Conservation (phyloP, 1,284 basidiomycete genomes). For the Leccinum pachyderme region DNA sequence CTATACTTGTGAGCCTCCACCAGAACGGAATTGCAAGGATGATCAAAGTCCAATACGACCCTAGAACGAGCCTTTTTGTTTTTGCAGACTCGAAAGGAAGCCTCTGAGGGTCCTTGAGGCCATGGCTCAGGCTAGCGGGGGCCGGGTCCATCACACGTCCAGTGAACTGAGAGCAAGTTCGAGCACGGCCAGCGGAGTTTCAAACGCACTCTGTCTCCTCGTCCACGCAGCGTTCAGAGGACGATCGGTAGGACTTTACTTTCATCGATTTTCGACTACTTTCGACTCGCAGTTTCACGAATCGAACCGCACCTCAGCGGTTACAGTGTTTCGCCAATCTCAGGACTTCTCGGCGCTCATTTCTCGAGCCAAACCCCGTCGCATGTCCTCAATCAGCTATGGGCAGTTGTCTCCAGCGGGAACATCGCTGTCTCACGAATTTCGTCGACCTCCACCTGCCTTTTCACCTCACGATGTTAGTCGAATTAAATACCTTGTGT, state of each 20-base stretch:
- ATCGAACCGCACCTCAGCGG: slow-evolving; percentile 4
- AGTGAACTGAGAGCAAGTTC: slow-evolving; percentile 1
- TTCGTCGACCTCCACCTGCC: slow-evolving; percentile 27
- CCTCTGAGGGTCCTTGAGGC: slow-evolving; percentile 46
- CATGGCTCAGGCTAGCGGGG: slow-evolving; percentile 21
- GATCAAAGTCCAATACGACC: slow-evolving; percentile 75
- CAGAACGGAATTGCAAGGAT: slow-evolving; percentile 78
- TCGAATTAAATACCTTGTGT: slow-evolving; percentile 24
- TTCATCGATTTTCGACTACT: background rate
- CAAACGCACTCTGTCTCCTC: slow-evolving; percentile 27
- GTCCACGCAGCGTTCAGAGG: slow-evolving; percentile 11
- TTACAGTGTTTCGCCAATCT: slow-evolving; percentile 1
- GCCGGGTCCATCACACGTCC: slow-evolving; percentile 20
- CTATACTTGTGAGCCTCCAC: slow-evolving; percentile 87
- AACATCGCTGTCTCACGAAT: slow-evolving; percentile 27
- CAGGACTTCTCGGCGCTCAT: slow-evolving; percentile 8
- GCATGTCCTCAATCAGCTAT: slow-evolving; percentile 30
- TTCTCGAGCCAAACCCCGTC: slow-evolving; percentile 7
- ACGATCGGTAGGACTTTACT: slow-evolving; percentile 7
- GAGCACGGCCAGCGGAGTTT: slow-evolving; percentile 30
- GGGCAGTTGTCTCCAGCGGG: slow-evolving; percentile 28
- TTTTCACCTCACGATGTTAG: slow-evolving; percentile 34
- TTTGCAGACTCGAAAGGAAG: slow-evolving; percentile 51
- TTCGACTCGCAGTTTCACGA: slow-evolving; percentile 8
- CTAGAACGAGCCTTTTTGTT: slow-evolving; percentile 57